A percentile compares a stretch with the other conserved stretches of the same genome.
phyloP scores from a whole-genome alignment of 495 filamentous ascomycete genomes.

The Trichodelitschia bisporula region DNA sequence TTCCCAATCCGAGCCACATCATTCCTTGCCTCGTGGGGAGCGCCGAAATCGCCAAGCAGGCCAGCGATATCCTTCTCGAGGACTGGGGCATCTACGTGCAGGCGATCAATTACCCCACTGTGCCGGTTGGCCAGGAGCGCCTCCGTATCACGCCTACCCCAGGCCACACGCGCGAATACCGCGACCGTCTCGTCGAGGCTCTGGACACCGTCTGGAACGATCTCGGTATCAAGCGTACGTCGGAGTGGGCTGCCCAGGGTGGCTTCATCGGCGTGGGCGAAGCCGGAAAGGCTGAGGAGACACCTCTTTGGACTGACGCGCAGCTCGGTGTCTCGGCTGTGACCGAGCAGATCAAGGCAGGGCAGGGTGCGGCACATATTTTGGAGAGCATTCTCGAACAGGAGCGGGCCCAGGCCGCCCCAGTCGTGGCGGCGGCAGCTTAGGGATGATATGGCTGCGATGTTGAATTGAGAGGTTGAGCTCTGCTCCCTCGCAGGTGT shows the following conservation, averaged over 20 bases:
- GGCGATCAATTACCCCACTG: conserved; percentile 96
- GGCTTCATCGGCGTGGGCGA: conserved; percentile 86
- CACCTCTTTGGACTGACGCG: conserved; percentile 64
- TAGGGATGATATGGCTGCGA: no score
- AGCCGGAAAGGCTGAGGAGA: conserved; percentile 26
- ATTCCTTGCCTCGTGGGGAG: conserved; percentile 83
- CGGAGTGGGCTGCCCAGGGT: conserved; percentile 71
- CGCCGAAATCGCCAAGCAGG: conserved; percentile 76
- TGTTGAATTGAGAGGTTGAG: no score
- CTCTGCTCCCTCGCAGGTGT: no score
- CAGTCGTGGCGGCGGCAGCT: not conserved
- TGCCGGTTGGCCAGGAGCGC: conserved; percentile 85
- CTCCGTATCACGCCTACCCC: conserved; percentile 90
- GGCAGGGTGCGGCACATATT: conserved; percentile 11
- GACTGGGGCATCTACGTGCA: conserved; percentile 90
- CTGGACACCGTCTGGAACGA: conserved; percentile 69
- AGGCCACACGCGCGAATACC: conserved; percentile 59
- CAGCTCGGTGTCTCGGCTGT: conserved; percentile 50
- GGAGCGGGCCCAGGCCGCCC: conserved; percentile 12
- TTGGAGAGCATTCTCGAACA: conserved; percentile 18
- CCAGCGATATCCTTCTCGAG: conserved; percentile 67
- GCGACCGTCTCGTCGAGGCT: conserved; percentile 64
- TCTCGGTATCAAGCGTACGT: conserved; percentile 72
- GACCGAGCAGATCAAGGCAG: conserved; percentile 14
- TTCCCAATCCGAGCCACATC: conserved; percentile 93